Evolutionary conservation across 2,329 filamentous ascomycete species (phyloP).

Genomic region (Calonectria pauciramosa): DNA sequence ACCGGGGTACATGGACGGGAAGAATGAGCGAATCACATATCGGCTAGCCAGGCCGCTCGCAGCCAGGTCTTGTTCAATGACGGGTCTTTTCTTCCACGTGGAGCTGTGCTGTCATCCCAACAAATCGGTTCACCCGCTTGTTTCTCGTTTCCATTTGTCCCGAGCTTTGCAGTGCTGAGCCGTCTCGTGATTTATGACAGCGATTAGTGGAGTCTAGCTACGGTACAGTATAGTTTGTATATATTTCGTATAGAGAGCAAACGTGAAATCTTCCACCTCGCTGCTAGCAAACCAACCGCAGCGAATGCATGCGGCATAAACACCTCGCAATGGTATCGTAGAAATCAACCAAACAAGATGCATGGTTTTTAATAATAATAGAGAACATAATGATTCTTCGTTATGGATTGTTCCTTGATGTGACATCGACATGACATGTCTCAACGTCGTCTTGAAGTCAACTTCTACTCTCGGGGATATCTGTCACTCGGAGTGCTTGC

Average conservation of each 20-base stretch:
- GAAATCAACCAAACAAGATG: not conserved
- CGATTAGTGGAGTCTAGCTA: not conserved
- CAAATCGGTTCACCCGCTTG: not conserved
- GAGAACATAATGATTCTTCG: not conserved
- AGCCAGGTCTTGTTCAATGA: not conserved
- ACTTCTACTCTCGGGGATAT: not conserved
- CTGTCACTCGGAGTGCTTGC: not conserved
- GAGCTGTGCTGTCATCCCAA: not conserved
- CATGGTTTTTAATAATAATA: not conserved
- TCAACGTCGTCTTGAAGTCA: not conserved
- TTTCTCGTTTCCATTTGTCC: constrained; percentile 1
- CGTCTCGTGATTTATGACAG: not conserved
- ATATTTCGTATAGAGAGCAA: no score
- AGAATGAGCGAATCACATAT: not conserved
- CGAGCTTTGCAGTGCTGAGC: not conserved
- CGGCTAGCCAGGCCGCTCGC: not conserved
- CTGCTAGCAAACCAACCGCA: not conserved
- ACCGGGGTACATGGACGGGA: not conserved
- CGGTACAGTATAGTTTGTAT: not conserved
- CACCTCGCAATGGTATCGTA: not conserved
- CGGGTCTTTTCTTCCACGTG: not conserved
- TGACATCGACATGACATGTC: not conserved
- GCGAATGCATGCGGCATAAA: not conserved
- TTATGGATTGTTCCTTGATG: no score
- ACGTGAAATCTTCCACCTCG: not conserved